These are phyloP conservation scores for Phragmites australis DNA, from an alignment of 176 grass and related monocot species.

Conservation along the genomic window DNA sequence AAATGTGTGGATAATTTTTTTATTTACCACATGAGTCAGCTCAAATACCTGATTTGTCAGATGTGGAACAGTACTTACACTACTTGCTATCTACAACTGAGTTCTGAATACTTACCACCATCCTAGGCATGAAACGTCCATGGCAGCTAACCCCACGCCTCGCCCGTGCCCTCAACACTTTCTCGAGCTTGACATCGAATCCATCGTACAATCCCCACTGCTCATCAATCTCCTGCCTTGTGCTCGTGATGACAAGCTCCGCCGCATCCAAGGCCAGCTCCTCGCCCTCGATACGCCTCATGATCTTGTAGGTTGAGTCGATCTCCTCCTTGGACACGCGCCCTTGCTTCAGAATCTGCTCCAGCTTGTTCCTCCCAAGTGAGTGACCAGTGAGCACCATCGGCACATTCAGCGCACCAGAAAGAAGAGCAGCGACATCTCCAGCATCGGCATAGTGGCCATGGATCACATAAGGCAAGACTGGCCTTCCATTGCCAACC, in stretches of 20 bases:
- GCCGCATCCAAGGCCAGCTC: constrained; percentile 83
- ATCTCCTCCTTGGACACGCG: constrained; percentile 82
- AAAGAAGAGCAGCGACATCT: constrained; percentile 85
- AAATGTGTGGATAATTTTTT: too few species aligned
- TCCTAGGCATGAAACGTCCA: constrained; percentile 92
- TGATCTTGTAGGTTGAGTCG: constrained; percentile 90
- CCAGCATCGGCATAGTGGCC: constrained; percentile 98
- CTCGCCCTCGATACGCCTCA: constrained; percentile 93
- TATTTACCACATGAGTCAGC: not conserved
- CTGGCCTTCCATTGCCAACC: constrained; percentile 67
- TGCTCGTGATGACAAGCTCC: constrained; percentile 96
- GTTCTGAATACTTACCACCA: constrained; percentile 61
- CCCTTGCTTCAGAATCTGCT: constrained; percentile 90
- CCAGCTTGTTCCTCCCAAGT: constrained; percentile 91
- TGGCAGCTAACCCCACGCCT: constrained; percentile 61
- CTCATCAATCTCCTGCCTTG: constrained; percentile 94
- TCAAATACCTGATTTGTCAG: constrained; percentile 6
- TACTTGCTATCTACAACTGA: not conserved
- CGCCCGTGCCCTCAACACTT: constrained; percentile 64
- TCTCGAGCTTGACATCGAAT: constrained; percentile 86
- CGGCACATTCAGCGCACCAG: constrained; percentile 80
- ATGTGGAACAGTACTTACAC: not conserved
- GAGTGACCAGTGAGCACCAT: constrained; percentile 99
- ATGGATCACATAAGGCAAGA: constrained; percentile 92
- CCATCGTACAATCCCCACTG: constrained; percentile 98